phyloP scores from a whole-genome alignment of 1,139 yeast species.

The Lodderomyces metapsilosis region DNA sequence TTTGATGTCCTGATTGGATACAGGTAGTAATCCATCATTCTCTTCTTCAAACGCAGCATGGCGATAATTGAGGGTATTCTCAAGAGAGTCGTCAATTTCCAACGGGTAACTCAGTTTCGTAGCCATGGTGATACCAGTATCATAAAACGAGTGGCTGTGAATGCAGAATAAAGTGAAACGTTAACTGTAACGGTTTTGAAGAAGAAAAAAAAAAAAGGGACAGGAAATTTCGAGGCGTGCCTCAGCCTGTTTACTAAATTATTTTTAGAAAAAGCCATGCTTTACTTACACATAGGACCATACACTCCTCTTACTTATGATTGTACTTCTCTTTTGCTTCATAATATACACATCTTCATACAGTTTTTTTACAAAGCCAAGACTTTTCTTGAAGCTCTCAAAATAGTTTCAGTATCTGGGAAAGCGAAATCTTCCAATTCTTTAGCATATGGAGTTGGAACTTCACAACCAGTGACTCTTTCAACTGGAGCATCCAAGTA shows the following conservation, averaged over 20 bases:
- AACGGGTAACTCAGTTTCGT: constrained; percentile 1
- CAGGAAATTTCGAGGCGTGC: no score
- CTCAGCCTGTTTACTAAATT: no score
- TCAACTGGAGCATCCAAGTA: constrained; percentile 98
- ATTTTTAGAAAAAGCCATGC: no score
- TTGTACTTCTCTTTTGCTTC: no score
- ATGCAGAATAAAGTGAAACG: neutral
- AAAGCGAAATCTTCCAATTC: constrained; percentile 97
- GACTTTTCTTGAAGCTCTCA: constrained; percentile 89
- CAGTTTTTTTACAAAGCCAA: constrained; percentile 56
- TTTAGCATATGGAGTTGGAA: constrained; percentile 97
- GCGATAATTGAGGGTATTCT: constrained; percentile 19
- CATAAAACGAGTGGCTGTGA: neutral
- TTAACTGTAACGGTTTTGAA: neutral
- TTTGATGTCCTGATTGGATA: constrained; percentile 24
- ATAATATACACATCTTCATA: neutral
- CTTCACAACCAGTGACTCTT: constrained; percentile 99
- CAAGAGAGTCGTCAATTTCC: constrained; percentile 11
- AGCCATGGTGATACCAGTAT: constrained; percentile 3
- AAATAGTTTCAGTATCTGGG: constrained; percentile 92
- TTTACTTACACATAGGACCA: no score
- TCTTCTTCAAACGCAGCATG: constrained; percentile 29
- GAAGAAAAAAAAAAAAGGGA: neutral
- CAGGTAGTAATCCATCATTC: constrained; percentile 38
- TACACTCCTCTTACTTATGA: no score